phyloP scores from a whole-genome alignment of 192 early-diverging fungal genomes.

The Physocladia obscura region DNA sequence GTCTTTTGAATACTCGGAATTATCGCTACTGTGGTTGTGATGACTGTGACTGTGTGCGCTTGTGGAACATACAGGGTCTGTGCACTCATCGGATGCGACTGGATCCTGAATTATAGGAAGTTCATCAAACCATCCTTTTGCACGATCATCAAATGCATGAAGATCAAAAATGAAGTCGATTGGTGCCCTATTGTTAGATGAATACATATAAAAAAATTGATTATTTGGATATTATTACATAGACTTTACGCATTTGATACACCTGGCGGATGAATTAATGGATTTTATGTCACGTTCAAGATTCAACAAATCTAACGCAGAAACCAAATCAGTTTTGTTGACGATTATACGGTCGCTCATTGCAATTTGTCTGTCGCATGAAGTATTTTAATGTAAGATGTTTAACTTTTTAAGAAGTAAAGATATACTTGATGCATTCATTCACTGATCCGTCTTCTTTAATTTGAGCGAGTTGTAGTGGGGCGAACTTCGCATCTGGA shows the following conservation, averaged over 20 bases:
- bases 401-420: no score
- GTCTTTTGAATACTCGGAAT: neutral
- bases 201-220: neutral
- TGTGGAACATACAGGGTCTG: neutral
- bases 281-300: slow-evolving; percentile 17
- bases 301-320: neutral
- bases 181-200: slow-evolving; percentile 40
- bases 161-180: slow-evolving; percentile 64
- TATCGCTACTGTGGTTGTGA: neutral
- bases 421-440: slow-evolving; percentile 67
- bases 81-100: neutral
- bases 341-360: slow-evolving; percentile 85
- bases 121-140: slow-evolving; percentile 35
- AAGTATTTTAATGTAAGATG: no score
- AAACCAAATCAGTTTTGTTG: slow-evolving; percentile 83
- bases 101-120: neutral
- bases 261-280: slow-evolving; percentile 4
- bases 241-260: neutral
- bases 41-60: neutral
- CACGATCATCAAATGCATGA: slow-evolving; percentile 55
- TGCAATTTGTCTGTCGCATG: slow-evolving; percentile 65
- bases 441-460: slow-evolving; percentile 66
- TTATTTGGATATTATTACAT: slow-evolving; percentile 13
- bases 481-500: slow-evolving; percentile 8
- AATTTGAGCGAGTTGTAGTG: slow-evolving; percentile 47